Conservation (phyloP, 352 stramenopile genomes). For the Phytophthora constricta region DNA sequence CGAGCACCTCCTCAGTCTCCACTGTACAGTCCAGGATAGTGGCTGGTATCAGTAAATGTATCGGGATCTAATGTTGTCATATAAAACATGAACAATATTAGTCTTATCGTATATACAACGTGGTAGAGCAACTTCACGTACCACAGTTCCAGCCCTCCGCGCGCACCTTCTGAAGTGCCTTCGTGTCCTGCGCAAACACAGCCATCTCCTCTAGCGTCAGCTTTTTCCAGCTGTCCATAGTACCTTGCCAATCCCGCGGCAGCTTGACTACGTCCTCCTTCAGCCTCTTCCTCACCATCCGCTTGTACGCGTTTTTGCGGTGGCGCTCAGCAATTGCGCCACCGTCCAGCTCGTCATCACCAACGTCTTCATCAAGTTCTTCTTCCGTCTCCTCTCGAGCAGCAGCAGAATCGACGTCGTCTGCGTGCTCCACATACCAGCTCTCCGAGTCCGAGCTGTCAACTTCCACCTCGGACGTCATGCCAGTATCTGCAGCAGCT, state of each 20-base stretch:
- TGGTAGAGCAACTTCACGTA: conserved; percentile 1
- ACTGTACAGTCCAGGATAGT: background rate
- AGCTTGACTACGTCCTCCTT: background rate
- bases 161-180: background rate
- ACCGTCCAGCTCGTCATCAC: background rate
- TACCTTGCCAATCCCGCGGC: conserved; percentile 3
- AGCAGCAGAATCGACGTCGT: background rate
- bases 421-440: background rate
- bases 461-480: conserved; percentile 9
- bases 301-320: background rate
- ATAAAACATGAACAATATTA: conserved; percentile 2
- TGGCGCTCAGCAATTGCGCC: background rate
- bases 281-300: background rate
- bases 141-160: conserved; percentile 7
- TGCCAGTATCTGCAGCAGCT: background rate
- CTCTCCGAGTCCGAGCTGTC: conserved; percentile 8
- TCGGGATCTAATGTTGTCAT: conserved; percentile 1
- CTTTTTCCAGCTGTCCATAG: background rate
- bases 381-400: background rate
- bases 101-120: conserved; percentile 2
- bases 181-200: conserved; percentile 7
- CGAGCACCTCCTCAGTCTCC: background rate
- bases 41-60: background rate
- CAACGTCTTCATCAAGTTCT: background rate
- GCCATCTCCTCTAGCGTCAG: background rate